Percentiles rank a stretch among this genome's conserved stretches.
These are phyloP conservation scores for Hyaloscypha hepaticicola DNA, from an alignment of 495 filamentous ascomycete genomes.

Conservation along the genomic window DNA sequence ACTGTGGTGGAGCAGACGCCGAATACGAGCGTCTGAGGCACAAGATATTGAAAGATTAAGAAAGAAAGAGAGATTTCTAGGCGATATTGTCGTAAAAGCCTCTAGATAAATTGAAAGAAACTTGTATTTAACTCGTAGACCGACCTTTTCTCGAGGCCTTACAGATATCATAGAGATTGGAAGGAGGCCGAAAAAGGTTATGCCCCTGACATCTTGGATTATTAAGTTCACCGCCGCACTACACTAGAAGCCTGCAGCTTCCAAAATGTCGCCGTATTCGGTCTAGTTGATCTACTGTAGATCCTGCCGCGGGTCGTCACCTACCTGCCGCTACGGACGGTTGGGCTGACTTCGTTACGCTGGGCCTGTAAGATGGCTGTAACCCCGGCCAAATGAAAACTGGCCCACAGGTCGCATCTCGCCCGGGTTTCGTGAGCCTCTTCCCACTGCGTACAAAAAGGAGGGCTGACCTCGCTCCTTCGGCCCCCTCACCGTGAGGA, in stretches of 20 bases:
- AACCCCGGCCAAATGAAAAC: conserved; percentile 2
- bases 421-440: conserved; percentile 1
- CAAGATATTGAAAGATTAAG: too few species aligned
- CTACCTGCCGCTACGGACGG: background rate
- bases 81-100: too few species aligned
- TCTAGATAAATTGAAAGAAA: too few species aligned
- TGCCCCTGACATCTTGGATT: background rate
- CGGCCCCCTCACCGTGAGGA: background rate
- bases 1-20: too few species aligned
- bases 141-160: background rate
- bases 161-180: background rate
- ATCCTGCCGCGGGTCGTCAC: background rate
- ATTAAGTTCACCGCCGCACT: background rate
- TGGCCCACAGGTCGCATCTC: background rate
- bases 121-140: too few species aligned
- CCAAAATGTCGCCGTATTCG: background rate
- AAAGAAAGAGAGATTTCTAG: too few species aligned
- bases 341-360: conserved; percentile 4
- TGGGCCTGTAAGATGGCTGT: conserved; percentile 3
- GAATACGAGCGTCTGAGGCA: too few species aligned
- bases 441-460: background rate
- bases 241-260: background rate
- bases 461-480: background rate
- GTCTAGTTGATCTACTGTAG: background rate
- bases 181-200: background rate